Conservation (phyloP, 2,329 filamentous ascomycete genomes). For the Ophiobolus disseminans region DNA sequence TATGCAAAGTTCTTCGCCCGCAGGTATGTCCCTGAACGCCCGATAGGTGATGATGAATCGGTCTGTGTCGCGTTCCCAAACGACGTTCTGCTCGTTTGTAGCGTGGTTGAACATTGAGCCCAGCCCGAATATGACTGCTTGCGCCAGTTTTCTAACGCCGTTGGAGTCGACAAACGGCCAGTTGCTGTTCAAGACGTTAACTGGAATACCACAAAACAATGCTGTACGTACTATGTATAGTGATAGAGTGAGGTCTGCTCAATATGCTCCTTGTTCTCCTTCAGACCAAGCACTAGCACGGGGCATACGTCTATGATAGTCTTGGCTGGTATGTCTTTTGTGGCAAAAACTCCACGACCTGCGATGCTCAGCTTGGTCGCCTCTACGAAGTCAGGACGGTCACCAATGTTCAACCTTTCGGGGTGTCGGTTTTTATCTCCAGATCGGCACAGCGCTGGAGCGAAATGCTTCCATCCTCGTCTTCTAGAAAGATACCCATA, state of each 20-base stretch:
- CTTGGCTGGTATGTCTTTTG: slow-evolving; percentile 53
- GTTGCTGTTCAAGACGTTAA: slow-evolving; percentile 44
- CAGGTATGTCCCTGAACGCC: slow-evolving; percentile 56
- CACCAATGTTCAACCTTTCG: slow-evolving; percentile 54
- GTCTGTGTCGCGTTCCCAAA: slow-evolving; percentile 59
- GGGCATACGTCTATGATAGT: slow-evolving; percentile 61
- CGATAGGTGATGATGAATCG: slow-evolving; percentile 58
- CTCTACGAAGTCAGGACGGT: not conserved
- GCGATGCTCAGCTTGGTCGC: slow-evolving; percentile 7
- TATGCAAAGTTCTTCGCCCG: slow-evolving; percentile 64
- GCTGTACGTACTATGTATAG: slow-evolving; percentile 60
- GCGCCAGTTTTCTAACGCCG: slow-evolving; percentile 48
- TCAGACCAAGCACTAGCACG: slow-evolving; percentile 57
- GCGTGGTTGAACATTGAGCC: slow-evolving; percentile 68
- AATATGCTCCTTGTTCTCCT: slow-evolving; percentile 59
- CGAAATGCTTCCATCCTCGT: slow-evolving; percentile 27
- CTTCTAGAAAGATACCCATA: slow-evolving; percentile 10
- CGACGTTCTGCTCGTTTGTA: slow-evolving; percentile 60
- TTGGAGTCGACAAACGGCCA: slow-evolving; percentile 47
- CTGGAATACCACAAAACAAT: not conserved
- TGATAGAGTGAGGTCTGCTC: slow-evolving; percentile 60
- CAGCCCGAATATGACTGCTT: slow-evolving; percentile 63
- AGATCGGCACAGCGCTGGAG: slow-evolving; percentile 54
- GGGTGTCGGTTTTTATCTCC: slow-evolving; percentile 56
- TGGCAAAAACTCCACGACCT: slow-evolving; percentile 64